Evolutionary conservation across 2,329 filamentous ascomycete genomes (phyloP), one percentile per base, ranked within the genome.

Genomic region (Botrytis byssoidea): DNA sequence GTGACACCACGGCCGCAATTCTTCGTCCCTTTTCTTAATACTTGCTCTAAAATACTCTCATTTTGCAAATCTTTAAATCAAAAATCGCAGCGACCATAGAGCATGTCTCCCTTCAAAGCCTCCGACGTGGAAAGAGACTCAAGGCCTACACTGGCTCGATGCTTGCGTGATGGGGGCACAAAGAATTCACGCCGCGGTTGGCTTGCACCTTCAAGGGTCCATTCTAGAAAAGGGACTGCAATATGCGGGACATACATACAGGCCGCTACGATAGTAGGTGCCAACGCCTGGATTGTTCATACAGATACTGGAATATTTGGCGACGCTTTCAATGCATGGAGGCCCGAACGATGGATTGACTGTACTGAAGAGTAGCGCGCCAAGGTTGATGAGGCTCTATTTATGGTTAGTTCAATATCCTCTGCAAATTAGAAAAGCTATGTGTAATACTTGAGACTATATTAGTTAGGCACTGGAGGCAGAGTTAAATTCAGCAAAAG

Each of bases 321-420:
- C 9, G 51, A 74, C 29, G 75, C 77, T 71, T 68, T 75, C 1
- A 71, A 81, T 8, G 65, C 77, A 0, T 88, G 85, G 75, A 78
- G 81, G 20, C 86, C 87, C 0, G 84, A 85, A 72, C 77, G 84
- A 29, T 86, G 84, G 84, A 73, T 85, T 3, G 82, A 83, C 16
- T 69, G 44, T 29, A 59, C 55, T 32, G 25, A 44, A 5, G 72
- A 75, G 59, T 68, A 75, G 44, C 40, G 74, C 8, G 79, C 0
- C 25, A 78, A 79, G 25, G 86, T 85, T 81, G 79, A 81, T 32
- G 78, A 79, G 32, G 35, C 55, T 40, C 72, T 74, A 32, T 35
- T 80, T 7, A 69, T 76, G 76, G 83, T 81, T 73, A 16, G 51
- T 71, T 16, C 8, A 9, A 4, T 25, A n/a, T 68, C 42, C 37